Conservation (phyloP, 495 filamentous ascomycete species). For the Aspergillus wentii region DNA sequence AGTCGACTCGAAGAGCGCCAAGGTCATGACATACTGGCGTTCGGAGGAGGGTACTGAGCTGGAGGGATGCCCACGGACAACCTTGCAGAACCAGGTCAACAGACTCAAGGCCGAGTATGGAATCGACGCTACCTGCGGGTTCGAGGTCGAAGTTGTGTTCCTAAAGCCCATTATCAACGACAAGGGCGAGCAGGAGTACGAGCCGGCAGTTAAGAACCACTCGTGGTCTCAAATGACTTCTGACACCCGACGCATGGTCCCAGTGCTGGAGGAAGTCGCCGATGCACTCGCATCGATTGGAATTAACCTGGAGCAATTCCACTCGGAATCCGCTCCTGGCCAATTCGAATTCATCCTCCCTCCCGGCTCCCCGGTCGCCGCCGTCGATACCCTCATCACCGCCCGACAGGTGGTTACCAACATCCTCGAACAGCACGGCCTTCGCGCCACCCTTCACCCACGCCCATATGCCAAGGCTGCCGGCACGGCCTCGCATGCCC, state of each 20-base stretch:
- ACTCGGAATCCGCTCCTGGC: constrained; percentile 67
- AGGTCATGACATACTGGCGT: constrained; percentile 54
- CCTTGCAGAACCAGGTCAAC: constrained; percentile 49
- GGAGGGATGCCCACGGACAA: constrained; percentile 53
- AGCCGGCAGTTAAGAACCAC: constrained; percentile 37
- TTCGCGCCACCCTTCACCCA: constrained; percentile 74
- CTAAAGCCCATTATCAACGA: constrained; percentile 32
- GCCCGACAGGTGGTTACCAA: constrained; percentile 63
- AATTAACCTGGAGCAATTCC: constrained; percentile 69
- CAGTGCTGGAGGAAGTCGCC: constrained; percentile 60
- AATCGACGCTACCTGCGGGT: constrained; percentile 61
- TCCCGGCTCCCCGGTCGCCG: constrained; percentile 56
- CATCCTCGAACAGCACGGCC: constrained; percentile 30
- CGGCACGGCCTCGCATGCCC: constrained; percentile 38
- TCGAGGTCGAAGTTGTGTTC: constrained; percentile 81
- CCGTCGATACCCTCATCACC: constrained; percentile 69
- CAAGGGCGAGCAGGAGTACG: constrained; percentile 12
- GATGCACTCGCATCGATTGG: constrained; percentile 51
- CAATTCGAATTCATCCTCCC: constrained; percentile 81
- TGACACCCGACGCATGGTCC: constrained; percentile 35
- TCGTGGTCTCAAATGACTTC: constrained; percentile 43
- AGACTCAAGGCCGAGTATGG: constrained; percentile 29
- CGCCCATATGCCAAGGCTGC: constrained; percentile 51
- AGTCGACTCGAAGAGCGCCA: constrained; percentile 40
- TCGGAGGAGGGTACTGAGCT: constrained; percentile 29